phyloP scores from a whole-genome alignment of 208 protist species.

The Histomonas meleagridis region DNA sequence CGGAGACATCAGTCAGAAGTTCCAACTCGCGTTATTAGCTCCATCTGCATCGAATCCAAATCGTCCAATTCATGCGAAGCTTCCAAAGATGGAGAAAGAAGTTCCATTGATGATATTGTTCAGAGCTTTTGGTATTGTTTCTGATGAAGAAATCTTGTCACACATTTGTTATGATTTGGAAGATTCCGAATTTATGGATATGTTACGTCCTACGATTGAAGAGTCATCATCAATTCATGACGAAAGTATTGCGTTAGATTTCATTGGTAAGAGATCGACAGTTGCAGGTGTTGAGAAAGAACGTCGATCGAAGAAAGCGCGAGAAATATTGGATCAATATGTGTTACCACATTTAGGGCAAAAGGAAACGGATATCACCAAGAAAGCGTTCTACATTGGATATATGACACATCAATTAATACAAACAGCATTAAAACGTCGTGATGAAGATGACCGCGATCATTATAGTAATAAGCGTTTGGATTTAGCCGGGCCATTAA shows the following conservation, averaged over 20 bases:
- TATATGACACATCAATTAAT: slow-evolving; percentile 41
- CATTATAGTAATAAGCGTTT: slow-evolving; percentile 81
- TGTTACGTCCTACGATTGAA: slow-evolving; percentile 83
- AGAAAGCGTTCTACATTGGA: slow-evolving; percentile 73
- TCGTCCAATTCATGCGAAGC: slow-evolving; percentile 54
- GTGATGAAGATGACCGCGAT: slow-evolving; percentile 72
- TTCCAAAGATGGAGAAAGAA: slow-evolving; percentile 68
- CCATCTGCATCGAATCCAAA: slow-evolving; percentile 29
- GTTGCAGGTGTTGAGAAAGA: slow-evolving; percentile 52
- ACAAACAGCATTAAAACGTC: slow-evolving; percentile 41
- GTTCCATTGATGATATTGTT: slow-evolving; percentile 86
- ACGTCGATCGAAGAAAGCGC: slow-evolving; percentile 73
- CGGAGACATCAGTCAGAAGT: background rate
- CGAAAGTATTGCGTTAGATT: slow-evolving; percentile 28
- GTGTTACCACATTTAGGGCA: slow-evolving; percentile 73
- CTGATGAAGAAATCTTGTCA: slow-evolving; percentile 79
- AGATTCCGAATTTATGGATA: slow-evolving; percentile 70
- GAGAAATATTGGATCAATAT: slow-evolving; percentile 51
- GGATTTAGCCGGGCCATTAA: slow-evolving; percentile 73
- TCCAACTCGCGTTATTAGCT: background rate
- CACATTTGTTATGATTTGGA: slow-evolving; percentile 72
- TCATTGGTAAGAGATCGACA: slow-evolving; percentile 38
- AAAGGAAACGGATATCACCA: slow-evolving; percentile 62
- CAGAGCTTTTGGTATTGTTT: slow-evolving; percentile 78
- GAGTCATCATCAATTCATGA: slow-evolving; percentile 60